These are phyloP conservation scores for Lophiostoma macrostomum DNA, from an alignment of 495 filamentous ascomycete species.

Conservation along the genomic window DNA sequence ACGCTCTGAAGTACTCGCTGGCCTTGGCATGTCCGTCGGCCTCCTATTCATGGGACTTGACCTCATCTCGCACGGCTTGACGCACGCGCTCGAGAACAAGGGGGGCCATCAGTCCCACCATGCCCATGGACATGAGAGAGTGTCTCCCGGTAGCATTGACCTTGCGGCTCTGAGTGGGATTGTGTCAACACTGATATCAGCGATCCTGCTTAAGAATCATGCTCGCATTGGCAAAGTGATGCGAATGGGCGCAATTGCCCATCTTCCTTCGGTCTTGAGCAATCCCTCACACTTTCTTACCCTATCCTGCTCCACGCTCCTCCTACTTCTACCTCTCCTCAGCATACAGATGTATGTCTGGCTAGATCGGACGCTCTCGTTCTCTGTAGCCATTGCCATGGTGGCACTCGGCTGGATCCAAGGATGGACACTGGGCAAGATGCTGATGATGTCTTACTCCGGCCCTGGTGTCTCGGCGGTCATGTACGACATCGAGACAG, in stretches of 20 bases:
- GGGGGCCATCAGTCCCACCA: slow-evolving; percentile 67
- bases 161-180: slow-evolving; percentile 82
- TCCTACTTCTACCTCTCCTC: slow-evolving; percentile 81
- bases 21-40: slow-evolving; percentile 95
- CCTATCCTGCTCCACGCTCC: slow-evolving; percentile 72
- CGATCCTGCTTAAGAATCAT: slow-evolving; percentile 85
- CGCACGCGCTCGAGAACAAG: slow-evolving; percentile 71
- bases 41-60: slow-evolving; percentile 96
- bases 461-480: slow-evolving; percentile 67
- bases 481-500: slow-evolving; percentile 76
- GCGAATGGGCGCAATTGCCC: slow-evolving; percentile 78
- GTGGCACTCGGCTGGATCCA: slow-evolving; percentile 77
- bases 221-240: slow-evolving; percentile 82
- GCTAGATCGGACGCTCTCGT: slow-evolving; percentile 78
- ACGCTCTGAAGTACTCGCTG: slow-evolving; percentile 86
- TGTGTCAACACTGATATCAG: slow-evolving; percentile 80
- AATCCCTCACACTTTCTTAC: slow-evolving; percentile 96
- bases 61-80: slow-evolving; percentile 84
- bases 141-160: slow-evolving; percentile 73
- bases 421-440: slow-evolving; percentile 78
- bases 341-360: slow-evolving; percentile 69
- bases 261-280: slow-evolving; percentile 73
- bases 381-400: slow-evolving; percentile 79
- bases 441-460: slow-evolving; percentile 91
- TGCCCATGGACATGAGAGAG: slow-evolving; percentile 57